Evolutionary conservation across 129 eudicot species (phyloP), one percentile per base, ranked within the genome.

Genomic region (Lactuca saligna): DNA sequence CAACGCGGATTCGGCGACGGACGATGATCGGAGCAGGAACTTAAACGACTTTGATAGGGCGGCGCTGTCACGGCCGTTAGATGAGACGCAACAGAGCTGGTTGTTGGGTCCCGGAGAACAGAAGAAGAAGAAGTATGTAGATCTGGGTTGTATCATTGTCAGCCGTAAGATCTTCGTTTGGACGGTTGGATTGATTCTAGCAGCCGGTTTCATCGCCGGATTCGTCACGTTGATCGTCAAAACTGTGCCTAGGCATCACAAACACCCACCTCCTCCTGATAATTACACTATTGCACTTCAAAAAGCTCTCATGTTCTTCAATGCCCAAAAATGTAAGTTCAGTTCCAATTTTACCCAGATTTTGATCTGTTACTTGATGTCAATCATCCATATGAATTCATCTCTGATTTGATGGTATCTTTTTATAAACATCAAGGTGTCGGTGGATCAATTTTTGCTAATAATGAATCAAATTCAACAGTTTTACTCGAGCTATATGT

Each of bases 81-180:
- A 90, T 48, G 97, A 90, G 76, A 90, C 91, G 15, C 94, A 86
- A 61, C 97, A 90, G 77, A 90, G 97, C 69, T 90, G 94, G 97
- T 70, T 90, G 54, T 72, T 86, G 66, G 91, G 97, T n/a, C 97
- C 97, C 0, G 85, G 84, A 7, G 97, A 90, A 81, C 95, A 86
- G 80, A 87, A 90, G 87, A 87, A 90, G 84, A 90, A 84, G 85
- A 90, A 78, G 78, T 90, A 90, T 67, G 94, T 86, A 38, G 95
- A 90, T 81, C 88, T 90, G 60, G 91, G 97, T 25, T 90, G 91
- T 67, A 68, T 86, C 54, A 85, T 90, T 73, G 97, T 87, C 41
- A 90, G 97, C 77, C 79, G 95, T 54, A 82, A 90, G 83, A 66
- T 87, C 78, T 90, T 87, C 13, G 77, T 82, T 29, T 90, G 97